Evolutionary conservation across 768 basidiomycete genomes (phyloP).

Genomic region (Dentipellis fragilis): DNA sequence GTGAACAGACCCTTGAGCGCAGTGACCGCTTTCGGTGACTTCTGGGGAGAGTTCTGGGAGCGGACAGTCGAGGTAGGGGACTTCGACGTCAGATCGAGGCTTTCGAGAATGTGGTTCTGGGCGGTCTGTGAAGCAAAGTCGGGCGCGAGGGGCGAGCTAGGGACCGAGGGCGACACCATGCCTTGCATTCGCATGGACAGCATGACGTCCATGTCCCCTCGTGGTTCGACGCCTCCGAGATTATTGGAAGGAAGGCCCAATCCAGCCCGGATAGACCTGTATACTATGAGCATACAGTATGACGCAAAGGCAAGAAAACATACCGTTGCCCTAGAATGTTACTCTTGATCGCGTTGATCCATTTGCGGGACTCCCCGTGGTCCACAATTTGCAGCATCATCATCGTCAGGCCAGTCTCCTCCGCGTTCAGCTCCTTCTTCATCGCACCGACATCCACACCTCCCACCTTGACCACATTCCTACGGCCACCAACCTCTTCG

Average conservation of each 20-base stretch:
- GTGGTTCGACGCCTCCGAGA: conserved; percentile 44
- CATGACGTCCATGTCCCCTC: conserved; percentile 79
- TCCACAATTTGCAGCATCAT: conserved; percentile 66
- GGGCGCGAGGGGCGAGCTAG: conserved; percentile 10
- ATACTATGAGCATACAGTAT: not conserved
- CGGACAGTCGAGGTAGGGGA: conserved; percentile 21
- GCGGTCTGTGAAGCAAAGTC: not conserved
- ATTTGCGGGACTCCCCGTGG: conserved; percentile 53
- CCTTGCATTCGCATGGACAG: conserved; percentile 68
- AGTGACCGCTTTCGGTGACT: conserved; percentile 31
- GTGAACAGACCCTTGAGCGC: conserved; percentile 53
- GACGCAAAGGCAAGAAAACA: conserved; percentile 4
- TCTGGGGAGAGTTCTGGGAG: conserved; percentile 11
- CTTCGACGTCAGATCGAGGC: not conserved
- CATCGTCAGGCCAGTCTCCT: conserved; percentile 45
- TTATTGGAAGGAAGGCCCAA: conserved; percentile 37
- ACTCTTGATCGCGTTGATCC: conserved; percentile 69
- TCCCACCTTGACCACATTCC: conserved; percentile 56
- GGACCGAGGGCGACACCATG: conserved; percentile 29
- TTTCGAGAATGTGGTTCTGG: not conserved
- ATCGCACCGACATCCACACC: conserved; percentile 48
- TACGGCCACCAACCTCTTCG: conserved; percentile 32
- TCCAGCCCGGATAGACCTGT: conserved; percentile 61
- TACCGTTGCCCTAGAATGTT: conserved; percentile 66
- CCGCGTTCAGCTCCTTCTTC: conserved; percentile 20